Evolutionary conservation across 331 rosid species (phyloP).

Genomic region (Erythrophleum ivorense): DNA sequence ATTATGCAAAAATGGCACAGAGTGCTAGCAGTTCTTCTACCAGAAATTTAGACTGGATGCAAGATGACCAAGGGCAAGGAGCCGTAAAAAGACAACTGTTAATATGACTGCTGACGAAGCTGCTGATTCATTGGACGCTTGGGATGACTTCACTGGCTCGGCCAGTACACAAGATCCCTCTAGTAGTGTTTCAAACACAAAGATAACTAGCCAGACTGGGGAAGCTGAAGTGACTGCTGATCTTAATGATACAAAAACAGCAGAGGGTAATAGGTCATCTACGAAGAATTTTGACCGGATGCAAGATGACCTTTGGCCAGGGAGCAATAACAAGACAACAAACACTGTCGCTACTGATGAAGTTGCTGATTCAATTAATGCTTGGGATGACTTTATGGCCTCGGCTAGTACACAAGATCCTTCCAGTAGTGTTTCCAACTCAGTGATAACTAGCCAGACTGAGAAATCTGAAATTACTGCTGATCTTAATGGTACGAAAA

Average conservation of each 20-base stretch:
- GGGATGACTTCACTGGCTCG: constrained; percentile 76
- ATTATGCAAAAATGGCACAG: constrained; percentile 45
- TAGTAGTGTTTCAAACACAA: constrained; percentile 44
- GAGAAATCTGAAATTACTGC: constrained; percentile 53
- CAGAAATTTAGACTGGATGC: constrained; percentile 57
- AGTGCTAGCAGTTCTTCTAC: constrained; percentile 47
- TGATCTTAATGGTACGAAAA: constrained; percentile 40
- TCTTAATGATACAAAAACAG: constrained; percentile 41
- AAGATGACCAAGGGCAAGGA: constrained; percentile 55
- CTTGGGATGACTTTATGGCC: constrained; percentile 76
- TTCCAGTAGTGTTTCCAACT: constrained; percentile 45
- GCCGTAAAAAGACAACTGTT: constrained; percentile 50
- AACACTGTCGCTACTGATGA: constrained; percentile 42
- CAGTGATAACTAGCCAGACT: constrained; percentile 42
- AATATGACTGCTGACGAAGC: constrained; percentile 44
- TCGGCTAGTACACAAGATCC: constrained; percentile 53
- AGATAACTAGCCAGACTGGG: constrained; percentile 44
- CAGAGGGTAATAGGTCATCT: constrained; percentile 50
- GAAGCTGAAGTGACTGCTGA: constrained; percentile 45
- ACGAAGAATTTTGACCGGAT: constrained; percentile 55
- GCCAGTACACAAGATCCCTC: constrained; percentile 49
- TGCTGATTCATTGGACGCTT: constrained; percentile 58
- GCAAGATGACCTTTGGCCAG: constrained; percentile 57
- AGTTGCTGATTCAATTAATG: constrained; percentile 56
- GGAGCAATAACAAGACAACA: constrained; percentile 43